A percentile compares a stretch with the other conserved stretches of the same genome.
These are phyloP conservation scores for Euphrasia arctica DNA, from an alignment of 305 asterid species.

Conservation along the genomic window DNA sequence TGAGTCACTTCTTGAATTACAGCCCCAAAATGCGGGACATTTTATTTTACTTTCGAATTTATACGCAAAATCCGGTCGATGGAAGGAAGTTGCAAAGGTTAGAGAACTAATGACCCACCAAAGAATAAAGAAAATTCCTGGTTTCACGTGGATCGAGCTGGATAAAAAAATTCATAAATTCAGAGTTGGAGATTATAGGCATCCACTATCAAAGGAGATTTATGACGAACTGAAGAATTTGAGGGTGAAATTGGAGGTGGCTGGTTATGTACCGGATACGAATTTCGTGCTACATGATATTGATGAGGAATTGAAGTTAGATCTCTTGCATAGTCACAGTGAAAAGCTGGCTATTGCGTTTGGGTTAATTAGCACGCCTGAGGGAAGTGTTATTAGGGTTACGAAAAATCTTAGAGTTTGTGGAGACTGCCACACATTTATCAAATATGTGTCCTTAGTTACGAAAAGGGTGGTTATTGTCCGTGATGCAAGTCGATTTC, in stretches of 20 bases:
- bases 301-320: constrained; percentile 49
- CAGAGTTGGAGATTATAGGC: constrained; percentile 47
- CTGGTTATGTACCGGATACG: constrained; percentile 57
- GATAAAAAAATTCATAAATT: constrained; percentile 42
- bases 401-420: constrained; percentile 60
- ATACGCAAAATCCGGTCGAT: constrained; percentile 53
- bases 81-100: constrained; percentile 48
- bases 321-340: constrained; percentile 42
- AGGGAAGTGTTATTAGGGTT: constrained; percentile 40
- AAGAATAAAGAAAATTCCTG: constrained; percentile 47
- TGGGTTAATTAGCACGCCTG: constrained; percentile 41
- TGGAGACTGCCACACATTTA: constrained; percentile 52
- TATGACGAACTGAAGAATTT: constrained; percentile 35
- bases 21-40: constrained; percentile 51
- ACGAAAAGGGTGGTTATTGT: constrained; percentile 38
- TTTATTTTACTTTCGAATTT: constrained; percentile 47
- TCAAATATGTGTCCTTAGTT: constrained; percentile 39
- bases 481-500: constrained; percentile 58
- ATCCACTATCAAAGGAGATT: constrained; percentile 40
- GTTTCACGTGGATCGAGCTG: constrained; percentile 63
- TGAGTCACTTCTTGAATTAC: constrained; percentile 41
- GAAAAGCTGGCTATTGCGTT: constrained; percentile 61
- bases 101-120: constrained; percentile 46
- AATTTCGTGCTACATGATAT: constrained; percentile 51
- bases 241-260: constrained; percentile 34